Percentiles rank a stretch among this genome's conserved stretches.
Evolutionary conservation across 2,329 filamentous ascomycete genomes (phyloP).

Genomic region (Trichoderma breve): DNA sequence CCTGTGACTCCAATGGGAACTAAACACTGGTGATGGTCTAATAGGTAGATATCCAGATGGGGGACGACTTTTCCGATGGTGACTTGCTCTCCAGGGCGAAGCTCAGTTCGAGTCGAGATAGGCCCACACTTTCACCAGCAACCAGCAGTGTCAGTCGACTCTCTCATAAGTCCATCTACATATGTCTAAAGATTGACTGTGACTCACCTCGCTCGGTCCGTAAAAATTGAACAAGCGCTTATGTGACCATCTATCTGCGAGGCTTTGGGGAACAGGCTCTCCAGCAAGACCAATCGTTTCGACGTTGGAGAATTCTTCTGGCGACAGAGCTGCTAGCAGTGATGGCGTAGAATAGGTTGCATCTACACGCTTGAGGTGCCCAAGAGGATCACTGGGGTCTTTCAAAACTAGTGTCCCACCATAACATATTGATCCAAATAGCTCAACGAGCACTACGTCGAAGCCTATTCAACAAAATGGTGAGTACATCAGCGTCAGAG

Average conservation of each 20-base stretch:
- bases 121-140: not conserved
- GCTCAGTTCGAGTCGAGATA: not conserved
- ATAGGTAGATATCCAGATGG: not conserved
- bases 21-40: not conserved
- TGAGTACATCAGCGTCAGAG: not conserved
- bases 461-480: not conserved
- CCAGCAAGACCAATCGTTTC: slow-evolving; percentile 1
- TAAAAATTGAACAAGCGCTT: slow-evolving; percentile 6
- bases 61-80: not conserved
- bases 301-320: not conserved
- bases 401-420: not conserved
- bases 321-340: not conserved
- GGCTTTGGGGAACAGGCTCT: not conserved
- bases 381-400: not conserved
- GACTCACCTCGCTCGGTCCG: slow-evolving; percentile 1
- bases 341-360: not conserved
- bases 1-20: not conserved
- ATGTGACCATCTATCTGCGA: not conserved
- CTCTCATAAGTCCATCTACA: not conserved
- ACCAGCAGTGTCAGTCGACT: not conserved
- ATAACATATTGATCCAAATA: not conserved
- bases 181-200: not conserved
- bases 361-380: not conserved
- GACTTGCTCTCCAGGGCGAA: not conserved
- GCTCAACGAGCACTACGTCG: not conserved